Percentiles rank a stretch among this genome's conserved stretches.
Conservation (phyloP, 176 grass and related monocot genomes). For the Dactylis glomerata region DNA sequence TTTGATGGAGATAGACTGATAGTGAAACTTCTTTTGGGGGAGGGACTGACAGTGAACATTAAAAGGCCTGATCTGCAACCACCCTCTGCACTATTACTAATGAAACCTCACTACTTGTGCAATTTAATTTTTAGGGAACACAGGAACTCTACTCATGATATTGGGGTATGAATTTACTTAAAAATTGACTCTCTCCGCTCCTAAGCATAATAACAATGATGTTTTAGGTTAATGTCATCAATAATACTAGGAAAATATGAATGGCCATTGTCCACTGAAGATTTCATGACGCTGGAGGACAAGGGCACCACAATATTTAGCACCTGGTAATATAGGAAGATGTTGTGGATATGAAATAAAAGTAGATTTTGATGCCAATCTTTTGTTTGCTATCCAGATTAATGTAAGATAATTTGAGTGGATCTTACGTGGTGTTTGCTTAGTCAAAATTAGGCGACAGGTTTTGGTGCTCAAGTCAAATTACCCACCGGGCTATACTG, state of each 20-base stretch:
- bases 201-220: background rate
- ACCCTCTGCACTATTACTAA: background rate
- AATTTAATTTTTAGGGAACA: background rate
- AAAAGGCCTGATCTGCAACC: background rate
- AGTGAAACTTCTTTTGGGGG: background rate
- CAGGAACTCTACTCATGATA: background rate
- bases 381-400: background rate
- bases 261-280: background rate
- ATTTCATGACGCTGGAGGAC: background rate
- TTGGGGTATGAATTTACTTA: background rate
- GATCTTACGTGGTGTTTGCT: background rate
- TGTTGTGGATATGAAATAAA: background rate
- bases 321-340: background rate
- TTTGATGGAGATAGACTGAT: conserved; percentile 36
- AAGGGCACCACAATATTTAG: background rate
- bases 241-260: background rate
- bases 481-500: background rate
- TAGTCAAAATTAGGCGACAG: background rate
- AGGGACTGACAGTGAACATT: conserved; percentile 9
- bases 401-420: background rate
- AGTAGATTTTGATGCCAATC: background rate
- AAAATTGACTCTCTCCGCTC: background rate
- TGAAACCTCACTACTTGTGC: background rate
- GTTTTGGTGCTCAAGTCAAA: background rate
- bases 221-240: background rate